These are phyloP conservation scores for Keqinozyma sinolaborantium DNA, from an alignment of 1,139 yeast species.

Conservation along the genomic window DNA sequence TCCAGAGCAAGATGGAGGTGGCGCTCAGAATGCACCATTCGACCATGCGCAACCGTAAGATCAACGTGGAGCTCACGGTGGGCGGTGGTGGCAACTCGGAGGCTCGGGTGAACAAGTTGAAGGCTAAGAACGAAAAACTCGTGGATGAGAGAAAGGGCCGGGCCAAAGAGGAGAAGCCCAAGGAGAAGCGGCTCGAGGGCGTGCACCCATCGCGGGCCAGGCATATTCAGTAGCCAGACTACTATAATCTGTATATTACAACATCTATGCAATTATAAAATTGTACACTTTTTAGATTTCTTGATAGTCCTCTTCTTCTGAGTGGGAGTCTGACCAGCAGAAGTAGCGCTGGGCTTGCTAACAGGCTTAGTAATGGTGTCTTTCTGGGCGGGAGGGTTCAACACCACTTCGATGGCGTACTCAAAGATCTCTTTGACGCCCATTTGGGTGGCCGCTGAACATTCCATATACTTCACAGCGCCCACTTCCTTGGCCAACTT, in stretches of 20 bases:
- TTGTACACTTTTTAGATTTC: constrained; percentile 46
- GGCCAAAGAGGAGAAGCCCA: constrained; percentile 35
- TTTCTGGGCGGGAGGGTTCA: constrained; percentile 46
- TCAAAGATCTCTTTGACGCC: constrained; percentile 85
- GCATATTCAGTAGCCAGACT: constrained; percentile 3
- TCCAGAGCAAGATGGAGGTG: constrained; percentile 74
- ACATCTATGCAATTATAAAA: constrained; percentile 29
- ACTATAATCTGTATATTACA: constrained; percentile 1
- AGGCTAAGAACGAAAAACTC: constrained; percentile 73
- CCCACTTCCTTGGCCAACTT: constrained; percentile 70
- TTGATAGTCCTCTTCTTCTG: constrained; percentile 31
- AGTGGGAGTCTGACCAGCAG: background rate
- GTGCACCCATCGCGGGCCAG: constrained; percentile 57
- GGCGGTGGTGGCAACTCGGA: constrained; percentile 97
- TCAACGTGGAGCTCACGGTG: constrained; percentile 93
- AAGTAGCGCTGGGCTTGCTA: constrained; percentile 3
- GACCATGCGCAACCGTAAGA: constrained; percentile 61
- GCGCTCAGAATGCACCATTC: constrained; percentile 85
- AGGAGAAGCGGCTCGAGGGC: constrained; percentile 23
- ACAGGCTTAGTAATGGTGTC: constrained; percentile 1
- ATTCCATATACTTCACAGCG: constrained; percentile 76
- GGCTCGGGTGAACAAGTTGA: constrained; percentile 65
- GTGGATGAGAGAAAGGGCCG: constrained; percentile 59
- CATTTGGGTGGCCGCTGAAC: constrained; percentile 89
- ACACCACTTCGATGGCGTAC: constrained; percentile 70